These are phyloP conservation scores for Brettanomyces sp. DNA, from an alignment of 805 yeast species.

Conservation along the genomic window DNA sequence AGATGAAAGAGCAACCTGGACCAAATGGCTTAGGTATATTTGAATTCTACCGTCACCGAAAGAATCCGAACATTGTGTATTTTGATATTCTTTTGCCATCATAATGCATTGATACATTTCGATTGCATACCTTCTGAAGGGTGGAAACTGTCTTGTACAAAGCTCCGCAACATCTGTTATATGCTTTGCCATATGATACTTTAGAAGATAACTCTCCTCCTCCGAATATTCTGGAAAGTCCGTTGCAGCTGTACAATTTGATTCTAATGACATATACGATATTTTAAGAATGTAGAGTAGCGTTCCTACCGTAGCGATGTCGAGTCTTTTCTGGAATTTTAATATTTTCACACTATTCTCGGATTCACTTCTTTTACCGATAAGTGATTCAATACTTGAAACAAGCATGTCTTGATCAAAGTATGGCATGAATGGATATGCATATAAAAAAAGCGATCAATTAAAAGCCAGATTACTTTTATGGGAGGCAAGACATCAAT, in stretches of 20 bases:
- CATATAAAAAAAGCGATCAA: conserved; percentile 34
- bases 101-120: conserved; percentile 46
- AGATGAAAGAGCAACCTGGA: conserved; percentile 60
- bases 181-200: background rate
- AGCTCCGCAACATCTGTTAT: conserved; percentile 35
- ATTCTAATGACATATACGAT: conserved; percentile 18
- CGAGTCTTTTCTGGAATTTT: conserved; percentile 33
- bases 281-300: conserved; percentile 35
- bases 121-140: conserved; percentile 38
- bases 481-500: conserved; percentile 32
- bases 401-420: conserved; percentile 30
- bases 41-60: conserved; percentile 51
- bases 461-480: conserved; percentile 35
- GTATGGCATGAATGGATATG: conserved; percentile 41
- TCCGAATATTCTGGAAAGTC: background rate
- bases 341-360: conserved; percentile 24
- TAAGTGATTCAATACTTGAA: conserved; percentile 25
- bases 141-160: conserved; percentile 46
- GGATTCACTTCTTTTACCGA: conserved; percentile 23
- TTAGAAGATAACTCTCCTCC: background rate
- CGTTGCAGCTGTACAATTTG: background rate
- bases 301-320: conserved; percentile 38
- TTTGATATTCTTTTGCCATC: conserved; percentile 40
- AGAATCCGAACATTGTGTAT: conserved; percentile 40
- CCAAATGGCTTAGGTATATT: conserved; percentile 42